phyloP scores from a whole-genome alignment of 441 rosid species.

The Bruguiera hainesii region DNA sequence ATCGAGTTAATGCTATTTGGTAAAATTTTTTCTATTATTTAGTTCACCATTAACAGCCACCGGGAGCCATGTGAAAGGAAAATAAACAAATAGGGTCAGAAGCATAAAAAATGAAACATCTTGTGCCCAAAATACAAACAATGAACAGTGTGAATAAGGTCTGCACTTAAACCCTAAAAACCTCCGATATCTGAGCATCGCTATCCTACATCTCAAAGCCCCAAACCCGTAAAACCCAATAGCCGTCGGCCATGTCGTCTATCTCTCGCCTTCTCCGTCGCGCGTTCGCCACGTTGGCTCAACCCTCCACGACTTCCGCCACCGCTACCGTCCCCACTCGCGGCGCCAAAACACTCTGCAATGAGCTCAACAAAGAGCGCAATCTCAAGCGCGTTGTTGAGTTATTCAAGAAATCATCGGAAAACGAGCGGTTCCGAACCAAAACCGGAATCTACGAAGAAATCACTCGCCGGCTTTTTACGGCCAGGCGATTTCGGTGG shows the following conservation, averaged over 20 bases:
- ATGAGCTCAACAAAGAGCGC: conserved; percentile 38
- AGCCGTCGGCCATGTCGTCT: conserved; percentile 31
- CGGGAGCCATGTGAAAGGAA: too few species aligned
- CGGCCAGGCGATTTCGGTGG: conserved; percentile 36
- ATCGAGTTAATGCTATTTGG: too few species aligned
- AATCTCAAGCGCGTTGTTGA: conserved; percentile 45
- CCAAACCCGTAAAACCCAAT: neutral
- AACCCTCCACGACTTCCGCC: conserved; percentile 27
- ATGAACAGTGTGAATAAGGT: too few species aligned
- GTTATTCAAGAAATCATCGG: conserved; percentile 47
- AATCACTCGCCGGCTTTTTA: conserved; percentile 50
- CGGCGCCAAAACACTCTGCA: conserved; percentile 12
- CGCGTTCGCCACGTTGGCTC: conserved; percentile 16
- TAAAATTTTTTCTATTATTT: too few species aligned
- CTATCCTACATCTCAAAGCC: neutral
- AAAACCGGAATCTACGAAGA: conserved; percentile 31
- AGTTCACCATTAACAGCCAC: too few species aligned
- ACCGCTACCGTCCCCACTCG: conserved; percentile 13
- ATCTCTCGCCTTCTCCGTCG: conserved; percentile 22
- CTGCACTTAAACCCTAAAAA: too few species aligned
- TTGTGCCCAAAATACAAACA: too few species aligned
- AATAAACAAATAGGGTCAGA: too few species aligned
- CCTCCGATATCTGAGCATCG: too few species aligned
- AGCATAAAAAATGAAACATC: too few species aligned
- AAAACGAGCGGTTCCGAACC: conserved; percentile 39